phyloP scores from a whole-genome alignment of 305 asterid species.

The Fraxinus paxiana region DNA sequence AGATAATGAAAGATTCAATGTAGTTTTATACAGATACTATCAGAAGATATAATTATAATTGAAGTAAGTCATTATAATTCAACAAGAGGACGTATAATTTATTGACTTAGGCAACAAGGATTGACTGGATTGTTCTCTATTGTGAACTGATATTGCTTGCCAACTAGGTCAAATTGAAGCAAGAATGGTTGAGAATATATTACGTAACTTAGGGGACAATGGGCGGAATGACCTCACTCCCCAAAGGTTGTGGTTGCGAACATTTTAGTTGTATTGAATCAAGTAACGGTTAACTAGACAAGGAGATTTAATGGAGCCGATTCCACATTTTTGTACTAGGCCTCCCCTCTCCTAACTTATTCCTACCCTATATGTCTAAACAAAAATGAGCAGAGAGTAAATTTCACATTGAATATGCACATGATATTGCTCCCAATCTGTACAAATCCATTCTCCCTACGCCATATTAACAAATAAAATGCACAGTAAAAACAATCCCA shows the following conservation, averaged over 20 bases:
- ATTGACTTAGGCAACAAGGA: neutral
- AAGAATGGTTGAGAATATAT: too few species aligned
- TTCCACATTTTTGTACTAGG: neutral
- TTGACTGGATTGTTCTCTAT: neutral
- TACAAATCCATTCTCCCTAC: neutral
- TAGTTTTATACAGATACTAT: too few species aligned
- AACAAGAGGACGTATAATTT: too few species aligned
- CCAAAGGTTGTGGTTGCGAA: neutral
- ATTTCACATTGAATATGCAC: slow-evolving; percentile 26
- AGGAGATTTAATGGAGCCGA: neutral
- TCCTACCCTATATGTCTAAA: neutral
- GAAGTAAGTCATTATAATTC: neutral
- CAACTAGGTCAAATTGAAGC: neutral
- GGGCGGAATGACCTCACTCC: neutral
- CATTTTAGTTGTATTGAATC: neutral
- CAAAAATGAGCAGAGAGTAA: slow-evolving; percentile 15
- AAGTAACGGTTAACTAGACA: neutral
- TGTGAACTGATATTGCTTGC: neutral
- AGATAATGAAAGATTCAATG: neutral
- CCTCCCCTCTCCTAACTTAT: neutral
- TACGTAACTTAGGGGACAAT: neutral
- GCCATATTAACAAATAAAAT: neutral
- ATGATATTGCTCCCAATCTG: slow-evolving; percentile 25
- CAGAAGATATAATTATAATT: too few species aligned
- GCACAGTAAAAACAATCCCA: neutral